Percentiles rank a stretch among this genome's conserved stretches.
Conservation (phyloP, 1,284 basidiomycete species). For the Cryptococcus floricola region DNA sequence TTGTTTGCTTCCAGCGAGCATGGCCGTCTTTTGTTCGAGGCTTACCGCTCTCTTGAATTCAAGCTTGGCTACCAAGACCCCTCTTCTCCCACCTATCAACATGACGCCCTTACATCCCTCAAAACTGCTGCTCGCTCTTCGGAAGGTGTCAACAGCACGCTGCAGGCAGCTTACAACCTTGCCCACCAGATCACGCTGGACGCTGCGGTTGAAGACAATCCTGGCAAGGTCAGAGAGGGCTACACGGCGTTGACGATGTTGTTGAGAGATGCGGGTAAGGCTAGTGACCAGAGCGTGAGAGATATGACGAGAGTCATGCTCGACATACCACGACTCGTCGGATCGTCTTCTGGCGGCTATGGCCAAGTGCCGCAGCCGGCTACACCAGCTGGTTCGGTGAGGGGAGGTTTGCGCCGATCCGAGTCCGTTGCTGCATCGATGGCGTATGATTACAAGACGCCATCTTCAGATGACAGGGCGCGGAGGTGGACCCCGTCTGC, state of each 20-base stretch:
- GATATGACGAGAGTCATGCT: constrained; percentile 40
- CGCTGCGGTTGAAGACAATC: constrained; percentile 21
- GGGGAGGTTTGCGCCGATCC: constrained; percentile 3
- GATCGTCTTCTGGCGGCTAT: constrained; percentile 1
- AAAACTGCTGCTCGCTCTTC: constrained; percentile 21
- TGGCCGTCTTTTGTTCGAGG: constrained; percentile 39
- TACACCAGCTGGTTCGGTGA: no score
- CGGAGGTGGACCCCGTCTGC: constrained; percentile 18
- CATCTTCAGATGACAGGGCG: constrained; percentile 8
- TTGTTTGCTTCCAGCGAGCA: constrained; percentile 28
- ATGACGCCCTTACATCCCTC: constrained; percentile 17
- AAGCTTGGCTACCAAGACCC: constrained; percentile 20
- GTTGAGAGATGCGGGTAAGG: constrained; percentile 31
- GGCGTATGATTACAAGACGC: constrained; percentile 1
- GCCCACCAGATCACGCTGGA: constrained; percentile 23
- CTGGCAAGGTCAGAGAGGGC: constrained; percentile 17
- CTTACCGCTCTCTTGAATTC: constrained; percentile 29
- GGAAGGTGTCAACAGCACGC: constrained; percentile 29
- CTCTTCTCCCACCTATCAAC: neutral
- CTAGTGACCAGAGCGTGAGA: constrained; percentile 37
- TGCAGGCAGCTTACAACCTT: constrained; percentile 25
- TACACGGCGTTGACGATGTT: constrained; percentile 21
- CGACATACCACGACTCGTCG: constrained; percentile 25
- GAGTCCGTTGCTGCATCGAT: constrained; percentile 7
- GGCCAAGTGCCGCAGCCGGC: no score